phyloP scores from a whole-genome alignment of 805 yeast species.

The Tetrapisispora fleetii region DNA sequence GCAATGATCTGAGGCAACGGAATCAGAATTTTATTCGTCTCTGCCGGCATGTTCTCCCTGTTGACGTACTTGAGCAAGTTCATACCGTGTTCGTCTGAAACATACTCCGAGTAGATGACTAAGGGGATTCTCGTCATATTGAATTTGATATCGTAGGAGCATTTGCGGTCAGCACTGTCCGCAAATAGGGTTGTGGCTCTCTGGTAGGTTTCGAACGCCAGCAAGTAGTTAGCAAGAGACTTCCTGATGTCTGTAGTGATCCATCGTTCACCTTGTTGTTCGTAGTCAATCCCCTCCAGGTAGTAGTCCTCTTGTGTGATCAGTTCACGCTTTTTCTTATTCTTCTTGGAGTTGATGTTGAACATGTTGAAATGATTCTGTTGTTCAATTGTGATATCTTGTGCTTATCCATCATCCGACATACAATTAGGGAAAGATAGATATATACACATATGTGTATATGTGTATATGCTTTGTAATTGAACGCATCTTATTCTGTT shows the following conservation, averaged over 20 bases:
- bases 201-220: slow-evolving; percentile 23
- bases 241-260: slow-evolving; percentile 26
- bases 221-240: slow-evolving; percentile 19
- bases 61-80: slow-evolving; percentile 23
- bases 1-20: slow-evolving; percentile 13
- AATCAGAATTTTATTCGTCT: slow-evolving; percentile 8
- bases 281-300: slow-evolving; percentile 23
- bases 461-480: too few relatives aligned
- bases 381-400: neutral
- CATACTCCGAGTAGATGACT: slow-evolving; percentile 23
- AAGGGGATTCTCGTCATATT: slow-evolving; percentile 25
- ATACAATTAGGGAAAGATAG: neutral
- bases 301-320: slow-evolving; percentile 25
- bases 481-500: too few relatives aligned
- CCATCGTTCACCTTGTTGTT: slow-evolving; percentile 32
- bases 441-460: too few relatives aligned
- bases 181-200: slow-evolving; percentile 22
- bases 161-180: slow-evolving; percentile 6
- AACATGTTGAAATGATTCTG: neutral
- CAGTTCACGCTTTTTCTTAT: slow-evolving; percentile 7
- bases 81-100: slow-evolving; percentile 23
- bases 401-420: neutral
- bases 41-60: slow-evolving; percentile 14
- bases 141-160: slow-evolving; percentile 22
- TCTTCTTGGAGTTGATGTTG: slow-evolving; percentile 3